Conservation (phyloP, 805 yeast species). For the Metschnikowia amazonensis region DNA sequence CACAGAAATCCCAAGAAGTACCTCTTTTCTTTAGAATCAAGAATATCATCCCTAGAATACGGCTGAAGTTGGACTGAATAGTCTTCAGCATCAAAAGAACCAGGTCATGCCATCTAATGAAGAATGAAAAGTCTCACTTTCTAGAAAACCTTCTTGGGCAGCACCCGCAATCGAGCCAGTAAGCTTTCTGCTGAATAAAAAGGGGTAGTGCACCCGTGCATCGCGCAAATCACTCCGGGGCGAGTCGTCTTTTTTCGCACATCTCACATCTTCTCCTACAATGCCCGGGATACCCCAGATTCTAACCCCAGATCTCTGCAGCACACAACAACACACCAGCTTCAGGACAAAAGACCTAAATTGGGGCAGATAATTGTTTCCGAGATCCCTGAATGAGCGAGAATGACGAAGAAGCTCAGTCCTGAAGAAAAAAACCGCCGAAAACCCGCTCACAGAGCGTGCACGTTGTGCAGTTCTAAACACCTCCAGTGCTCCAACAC, state of each 20-base stretch:
- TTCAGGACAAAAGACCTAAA: not conserved
- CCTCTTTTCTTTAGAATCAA: too few relatives aligned
- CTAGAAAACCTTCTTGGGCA: too few relatives aligned
- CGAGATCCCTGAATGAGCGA: not conserved
- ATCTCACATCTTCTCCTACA: constrained; percentile 9
- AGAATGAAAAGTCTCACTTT: not conserved
- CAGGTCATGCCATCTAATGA: too few relatives aligned
- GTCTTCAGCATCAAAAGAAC: too few relatives aligned
- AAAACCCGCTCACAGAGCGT: constrained; percentile 65
- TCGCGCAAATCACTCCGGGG: constrained; percentile 6
- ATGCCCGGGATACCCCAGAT: constrained; percentile 24
- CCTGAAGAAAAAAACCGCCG: constrained; percentile 50
- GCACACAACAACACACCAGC: not conserved
- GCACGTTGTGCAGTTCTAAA: constrained; percentile 67
- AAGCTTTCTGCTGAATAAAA: not conserved
- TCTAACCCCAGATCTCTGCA: constrained; percentile 6
- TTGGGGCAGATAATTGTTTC: not conserved
- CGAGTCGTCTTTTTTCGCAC: constrained; percentile 1
- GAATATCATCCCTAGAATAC: too few relatives aligned
- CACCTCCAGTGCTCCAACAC: constrained; percentile 69
- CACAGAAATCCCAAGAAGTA: too few relatives aligned
- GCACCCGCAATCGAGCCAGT: too few relatives aligned
- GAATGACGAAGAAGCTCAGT: constrained; percentile 62
- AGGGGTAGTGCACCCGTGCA: not conserved
- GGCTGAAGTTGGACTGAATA: too few relatives aligned